Evolutionary conservation across 2,329 filamentous ascomycete genomes (phyloP).

Genomic region (Colletotrichum chlorophyti): DNA sequence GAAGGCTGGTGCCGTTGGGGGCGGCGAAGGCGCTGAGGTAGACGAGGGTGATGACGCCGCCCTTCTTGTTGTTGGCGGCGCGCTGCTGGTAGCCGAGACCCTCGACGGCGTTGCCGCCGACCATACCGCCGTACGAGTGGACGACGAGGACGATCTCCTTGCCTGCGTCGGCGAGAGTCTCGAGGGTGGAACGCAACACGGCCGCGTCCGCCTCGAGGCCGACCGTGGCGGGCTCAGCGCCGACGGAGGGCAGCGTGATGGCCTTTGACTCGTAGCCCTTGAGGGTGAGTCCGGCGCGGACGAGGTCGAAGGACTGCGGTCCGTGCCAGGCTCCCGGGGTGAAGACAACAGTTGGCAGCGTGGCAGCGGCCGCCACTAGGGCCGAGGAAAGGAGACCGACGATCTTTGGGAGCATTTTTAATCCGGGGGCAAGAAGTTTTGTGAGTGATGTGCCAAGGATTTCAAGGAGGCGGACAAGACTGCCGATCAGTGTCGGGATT

Average conservation of each 20-base stretch:
- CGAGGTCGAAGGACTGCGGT: conserved; percentile 37
- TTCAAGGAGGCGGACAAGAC: neutral
- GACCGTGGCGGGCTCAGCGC: conserved; percentile 35
- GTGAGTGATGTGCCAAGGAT: neutral
- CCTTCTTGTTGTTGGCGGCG: conserved; percentile 36
- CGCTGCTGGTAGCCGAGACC: conserved; percentile 43
- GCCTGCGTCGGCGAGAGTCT: conserved; percentile 39
- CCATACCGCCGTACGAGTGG: conserved; percentile 52
- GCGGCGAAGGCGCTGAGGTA: conserved; percentile 43
- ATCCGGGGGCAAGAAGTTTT: neutral
- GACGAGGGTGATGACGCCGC: conserved; percentile 45
- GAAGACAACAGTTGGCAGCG: conserved; percentile 40
- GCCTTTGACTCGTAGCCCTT: conserved; percentile 41
- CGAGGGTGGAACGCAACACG: conserved; percentile 36
- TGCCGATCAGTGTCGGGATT: conserved; percentile 11
- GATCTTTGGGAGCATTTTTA: conserved; percentile 13
- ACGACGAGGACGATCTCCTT: conserved; percentile 49
- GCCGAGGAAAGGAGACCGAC: neutral
- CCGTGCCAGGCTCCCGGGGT: conserved; percentile 47
- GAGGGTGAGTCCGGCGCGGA: conserved; percentile 37
- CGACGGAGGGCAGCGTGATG: conserved; percentile 40
- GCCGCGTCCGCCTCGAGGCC: conserved; percentile 39
- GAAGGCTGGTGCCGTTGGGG: conserved; percentile 33
- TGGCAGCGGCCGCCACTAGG: conserved; percentile 11
- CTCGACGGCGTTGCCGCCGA: conserved; percentile 44